phyloP scores from a whole-genome alignment of 495 filamentous ascomycete species.

The Daldinia loculata region DNA sequence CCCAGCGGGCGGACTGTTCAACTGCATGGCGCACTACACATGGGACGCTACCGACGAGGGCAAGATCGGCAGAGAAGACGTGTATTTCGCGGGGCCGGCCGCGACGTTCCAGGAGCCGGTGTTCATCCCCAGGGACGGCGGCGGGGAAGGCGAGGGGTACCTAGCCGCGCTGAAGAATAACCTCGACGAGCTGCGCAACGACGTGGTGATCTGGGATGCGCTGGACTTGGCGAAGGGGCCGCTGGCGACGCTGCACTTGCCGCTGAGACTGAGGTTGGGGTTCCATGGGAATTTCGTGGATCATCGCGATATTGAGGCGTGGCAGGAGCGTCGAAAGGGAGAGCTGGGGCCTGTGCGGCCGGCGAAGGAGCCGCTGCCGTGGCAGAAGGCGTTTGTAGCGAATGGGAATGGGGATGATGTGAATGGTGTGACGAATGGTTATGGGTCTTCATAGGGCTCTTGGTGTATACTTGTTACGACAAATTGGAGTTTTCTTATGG shows the following conservation, averaged over 20 bases:
- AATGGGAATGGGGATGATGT: conserved; percentile 16
- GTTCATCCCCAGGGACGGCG: conserved; percentile 60
- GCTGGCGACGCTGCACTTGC: conserved; percentile 57
- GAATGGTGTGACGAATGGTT: conserved; percentile 26
- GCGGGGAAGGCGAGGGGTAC: conserved; percentile 64
- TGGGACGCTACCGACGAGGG: conserved; percentile 41
- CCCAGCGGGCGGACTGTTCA: conserved; percentile 59
- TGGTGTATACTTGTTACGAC: neutral
- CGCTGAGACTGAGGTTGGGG: conserved; percentile 54
- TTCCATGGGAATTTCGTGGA: conserved; percentile 61
- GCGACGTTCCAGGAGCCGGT: conserved; percentile 66
- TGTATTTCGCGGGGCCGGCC: conserved; percentile 59
- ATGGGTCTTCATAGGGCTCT: conserved; percentile 14
- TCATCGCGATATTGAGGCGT: conserved; percentile 54
- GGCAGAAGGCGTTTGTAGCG: conserved; percentile 47
- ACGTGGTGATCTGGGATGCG: conserved; percentile 61
- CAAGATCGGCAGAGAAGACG: conserved; percentile 47
- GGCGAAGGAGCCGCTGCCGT: conserved; percentile 53
- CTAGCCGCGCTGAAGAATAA: conserved; percentile 64
- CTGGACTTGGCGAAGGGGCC: conserved; percentile 54
- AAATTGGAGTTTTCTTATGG: neutral
- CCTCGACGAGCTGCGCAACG: conserved; percentile 58
- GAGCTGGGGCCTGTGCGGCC: conserved; percentile 54
- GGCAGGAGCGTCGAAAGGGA: conserved; percentile 49
- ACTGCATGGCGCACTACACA: conserved; percentile 58